These are phyloP conservation scores for Candida nemodendra DNA, from an alignment of 805 yeast genomes.

Conservation along the genomic window DNA sequence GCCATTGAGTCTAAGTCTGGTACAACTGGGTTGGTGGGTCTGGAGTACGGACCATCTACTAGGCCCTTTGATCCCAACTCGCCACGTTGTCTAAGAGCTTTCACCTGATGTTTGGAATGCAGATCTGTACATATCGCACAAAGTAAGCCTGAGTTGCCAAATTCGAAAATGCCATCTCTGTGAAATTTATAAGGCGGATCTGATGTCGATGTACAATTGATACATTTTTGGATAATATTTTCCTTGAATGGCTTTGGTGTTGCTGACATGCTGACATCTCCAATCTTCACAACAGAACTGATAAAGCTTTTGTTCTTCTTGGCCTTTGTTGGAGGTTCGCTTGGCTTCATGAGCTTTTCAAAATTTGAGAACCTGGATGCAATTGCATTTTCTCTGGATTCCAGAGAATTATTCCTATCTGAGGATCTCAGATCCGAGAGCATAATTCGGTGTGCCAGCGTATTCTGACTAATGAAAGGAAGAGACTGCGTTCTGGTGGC, in stretches of 20 bases:
- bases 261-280: slow-evolving; percentile 22
- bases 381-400: slow-evolving; percentile 27
- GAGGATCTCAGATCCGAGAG: slow-evolving; percentile 25
- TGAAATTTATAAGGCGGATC: slow-evolving; percentile 34
- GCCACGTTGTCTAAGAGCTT: slow-evolving; percentile 31
- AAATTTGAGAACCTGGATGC: slow-evolving; percentile 32
- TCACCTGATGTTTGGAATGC: slow-evolving; percentile 23
- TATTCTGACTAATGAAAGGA: slow-evolving; percentile 32
- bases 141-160: slow-evolving; percentile 35
- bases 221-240: slow-evolving; percentile 22
- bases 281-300: slow-evolving; percentile 32
- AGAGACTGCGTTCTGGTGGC: slow-evolving; percentile 38
- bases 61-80: slow-evolving; percentile 33
- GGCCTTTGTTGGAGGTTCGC: slow-evolving; percentile 29
- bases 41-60: slow-evolving; percentile 32
- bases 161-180: slow-evolving; percentile 34
- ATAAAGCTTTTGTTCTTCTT: slow-evolving; percentile 32
- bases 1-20: slow-evolving; percentile 7
- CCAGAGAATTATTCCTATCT: slow-evolving; percentile 13
- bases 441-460: slow-evolving; percentile 33
- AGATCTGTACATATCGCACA: slow-evolving; percentile 30
- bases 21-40: slow-evolving; percentile 1
- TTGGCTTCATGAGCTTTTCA: slow-evolving; percentile 24
- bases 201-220: slow-evolving; percentile 30
- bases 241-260: slow-evolving; percentile 11